Conservation (phyloP, 495 filamentous ascomycete species). For the Xeromyces bisporus region DNA sequence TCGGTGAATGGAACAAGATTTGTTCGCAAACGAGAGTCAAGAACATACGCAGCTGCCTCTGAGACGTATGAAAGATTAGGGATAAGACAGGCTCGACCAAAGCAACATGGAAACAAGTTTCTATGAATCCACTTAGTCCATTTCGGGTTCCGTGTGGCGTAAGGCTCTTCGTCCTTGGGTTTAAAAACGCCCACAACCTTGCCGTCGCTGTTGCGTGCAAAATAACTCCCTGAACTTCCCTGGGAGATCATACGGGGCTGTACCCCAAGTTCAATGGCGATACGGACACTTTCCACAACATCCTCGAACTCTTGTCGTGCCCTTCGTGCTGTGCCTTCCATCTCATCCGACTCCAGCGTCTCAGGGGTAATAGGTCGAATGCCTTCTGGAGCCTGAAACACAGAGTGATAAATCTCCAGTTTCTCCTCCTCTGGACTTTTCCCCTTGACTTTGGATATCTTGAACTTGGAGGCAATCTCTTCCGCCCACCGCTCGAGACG, state of each 20-base stretch:
- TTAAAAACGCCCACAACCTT: constrained; percentile 98
- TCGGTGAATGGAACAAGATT: constrained; percentile 93
- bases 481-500: constrained; percentile 93
- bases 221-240: constrained; percentile 94
- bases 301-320: constrained; percentile 71
- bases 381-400: constrained; percentile 84
- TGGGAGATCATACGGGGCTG: constrained; percentile 94
- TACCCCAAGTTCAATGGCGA: constrained; percentile 78
- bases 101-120: constrained; percentile 92
- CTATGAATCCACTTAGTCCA: constrained; percentile 94
- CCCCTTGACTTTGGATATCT: constrained; percentile 62
- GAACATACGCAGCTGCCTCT: constrained; percentile 88
- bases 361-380: constrained; percentile 63
- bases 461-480: constrained; percentile 95
- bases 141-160: constrained; percentile 79
- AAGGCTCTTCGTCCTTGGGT: constrained; percentile 97
- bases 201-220: constrained; percentile 77
- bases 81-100: constrained; percentile 89
- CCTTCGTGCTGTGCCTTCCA: constrained; percentile 38
- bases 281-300: constrained; percentile 73
- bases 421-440: constrained; percentile 64
- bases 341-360: constrained; percentile 43
- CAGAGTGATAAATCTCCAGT: constrained; percentile 91
- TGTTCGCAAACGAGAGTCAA: constrained; percentile 78
- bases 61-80: constrained; percentile 98